Evolutionary conservation across 78 protist species (phyloP), one percentile per base, ranked within the genome.

Genomic region (Thecamonas trahens): DNA sequence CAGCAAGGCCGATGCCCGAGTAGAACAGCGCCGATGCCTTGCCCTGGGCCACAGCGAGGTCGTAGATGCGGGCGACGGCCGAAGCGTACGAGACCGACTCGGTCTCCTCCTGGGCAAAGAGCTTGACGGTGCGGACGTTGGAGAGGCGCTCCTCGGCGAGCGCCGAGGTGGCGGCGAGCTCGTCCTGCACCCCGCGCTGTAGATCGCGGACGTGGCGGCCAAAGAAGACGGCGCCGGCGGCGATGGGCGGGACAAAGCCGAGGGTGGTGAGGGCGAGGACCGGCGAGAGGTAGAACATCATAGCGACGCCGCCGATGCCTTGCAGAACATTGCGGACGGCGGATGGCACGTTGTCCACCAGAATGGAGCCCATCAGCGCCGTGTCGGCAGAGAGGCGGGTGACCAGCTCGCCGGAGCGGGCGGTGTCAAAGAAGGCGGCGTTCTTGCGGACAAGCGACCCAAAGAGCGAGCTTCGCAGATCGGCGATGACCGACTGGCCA

Each of bases 331-430:
- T 15, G 31, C 59, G 9, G 32, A 53, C 13, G 14, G 32, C 40
- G 22, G 24, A 8, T 8, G 34, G 20, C 14, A 59, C 32, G 22
- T 35, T 29, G 34, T 59, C 40, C 42, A 24, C 14, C 14, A 59
- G 20, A 20, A 24, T 24, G 13, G 7, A 6, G 7, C 70, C 70
- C 11, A 80, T 50, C 20, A 64, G 39, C 32, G 44, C 28, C n/a
- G 76, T 65, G 68, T 89, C 94, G 53, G 50, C 31, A 8, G 88
- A 76, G 28, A 91, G 59, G n/a, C 96, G 83, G 32, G 72, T 72
- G 72, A 90, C 53, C 17, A 92, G 54, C 58, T 87, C 97, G n/a
- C 94, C 94, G 18, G 91, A 80, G 50, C 75, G 76, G 34, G 72
- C 65, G 32, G 57, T 59, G 82, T 92, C 93, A 66, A 89, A 92